A percentile compares a stretch with the other conserved stretches of the same genome.
Evolutionary conservation across 495 filamentous ascomycete species (phyloP).

Genomic region (Aspergillus steynii): DNA sequence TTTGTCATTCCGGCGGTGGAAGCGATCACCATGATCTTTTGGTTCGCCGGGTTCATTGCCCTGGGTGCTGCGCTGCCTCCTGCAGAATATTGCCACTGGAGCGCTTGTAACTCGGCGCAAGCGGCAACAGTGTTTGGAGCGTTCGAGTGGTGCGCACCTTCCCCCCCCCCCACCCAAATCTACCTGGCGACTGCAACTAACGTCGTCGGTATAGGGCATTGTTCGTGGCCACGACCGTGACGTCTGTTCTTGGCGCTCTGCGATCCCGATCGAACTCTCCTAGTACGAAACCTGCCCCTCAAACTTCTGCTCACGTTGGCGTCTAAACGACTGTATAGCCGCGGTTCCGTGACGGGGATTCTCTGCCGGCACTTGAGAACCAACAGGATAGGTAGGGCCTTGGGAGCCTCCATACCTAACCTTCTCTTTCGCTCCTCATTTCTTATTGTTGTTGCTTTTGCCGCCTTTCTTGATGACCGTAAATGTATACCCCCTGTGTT

Average conservation of each 20-base stretch:
- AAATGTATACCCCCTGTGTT: too few species aligned
- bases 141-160: slow-evolving; percentile 55
- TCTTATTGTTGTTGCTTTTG: too few species aligned
- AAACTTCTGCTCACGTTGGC: slow-evolving; percentile 9
- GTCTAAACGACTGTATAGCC: slow-evolving; percentile 25
- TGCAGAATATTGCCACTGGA: slow-evolving; percentile 43
- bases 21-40: slow-evolving; percentile 76
- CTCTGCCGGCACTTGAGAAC: neutral
- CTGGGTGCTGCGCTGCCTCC: slow-evolving; percentile 60
- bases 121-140: slow-evolving; percentile 56
- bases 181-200: slow-evolving; percentile 4
- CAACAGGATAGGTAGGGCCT: neutral
- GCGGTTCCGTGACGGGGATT: slow-evolving; percentile 12
- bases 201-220: slow-evolving; percentile 41
- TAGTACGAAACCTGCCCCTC: slow-evolving; percentile 17
- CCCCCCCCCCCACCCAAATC: neutral
- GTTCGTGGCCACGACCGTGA: slow-evolving; percentile 50
- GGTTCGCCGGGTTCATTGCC: slow-evolving; percentile 83
- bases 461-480: too few species aligned
- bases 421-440: too few species aligned
- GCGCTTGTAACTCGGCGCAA: slow-evolving; percentile 49
- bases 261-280: slow-evolving; percentile 11
- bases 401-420: too few species aligned
- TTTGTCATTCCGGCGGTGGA: slow-evolving; percentile 65
- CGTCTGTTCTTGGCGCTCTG: slow-evolving; percentile 21